A percentile compares a stretch with the other conserved stretches of the same genome.
phyloP scores from a whole-genome alignment of 306 rosid genomes.

The Castanospermum australe region DNA sequence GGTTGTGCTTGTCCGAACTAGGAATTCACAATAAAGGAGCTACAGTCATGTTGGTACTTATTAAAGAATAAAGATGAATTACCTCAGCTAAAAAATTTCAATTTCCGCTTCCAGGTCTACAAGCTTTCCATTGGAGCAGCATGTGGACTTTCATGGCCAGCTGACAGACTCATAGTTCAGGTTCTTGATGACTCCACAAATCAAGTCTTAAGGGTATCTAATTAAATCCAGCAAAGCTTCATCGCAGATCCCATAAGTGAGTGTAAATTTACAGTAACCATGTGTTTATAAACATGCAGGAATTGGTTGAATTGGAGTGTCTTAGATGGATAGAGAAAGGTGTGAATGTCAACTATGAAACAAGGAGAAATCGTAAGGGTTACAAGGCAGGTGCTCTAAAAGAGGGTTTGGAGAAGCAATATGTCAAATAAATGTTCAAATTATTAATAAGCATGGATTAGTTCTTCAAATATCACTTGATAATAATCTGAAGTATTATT shows the following conservation, averaged over 20 bases:
- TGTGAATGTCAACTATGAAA: constrained; percentile 54
- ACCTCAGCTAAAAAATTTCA: constrained; percentile 4
- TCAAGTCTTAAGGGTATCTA: constrained; percentile 45
- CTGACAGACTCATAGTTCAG: constrained; percentile 51
- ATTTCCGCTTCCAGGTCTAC: constrained; percentile 48
- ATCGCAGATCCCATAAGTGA: background rate
- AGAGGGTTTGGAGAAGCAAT: constrained; percentile 55
- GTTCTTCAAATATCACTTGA: background rate
- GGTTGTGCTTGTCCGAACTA: constrained; percentile 16
- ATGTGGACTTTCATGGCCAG: constrained; percentile 57
- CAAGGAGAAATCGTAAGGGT: constrained; percentile 52
- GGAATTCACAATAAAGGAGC: background rate
- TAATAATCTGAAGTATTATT: background rate
- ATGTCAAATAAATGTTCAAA: constrained; percentile 7
- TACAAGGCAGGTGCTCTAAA: constrained; percentile 64
- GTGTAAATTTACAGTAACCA: constrained; percentile 14
- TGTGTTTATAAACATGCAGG: constrained; percentile 40
- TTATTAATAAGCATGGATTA: background rate
- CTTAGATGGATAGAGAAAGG: constrained; percentile 50
- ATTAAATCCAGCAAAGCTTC: constrained; percentile 4
- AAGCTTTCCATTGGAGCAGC: constrained; percentile 65
- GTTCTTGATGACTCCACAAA: constrained; percentile 67
- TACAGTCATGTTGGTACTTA: background rate
- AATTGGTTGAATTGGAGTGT: constrained; percentile 51
- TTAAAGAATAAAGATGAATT: constrained; percentile 15